Evolutionary conservation across 1,284 basidiomycete species (phyloP), one percentile per base, ranked within the genome.

Genomic region (Cutaneotrichosporon arboriforme): DNA sequence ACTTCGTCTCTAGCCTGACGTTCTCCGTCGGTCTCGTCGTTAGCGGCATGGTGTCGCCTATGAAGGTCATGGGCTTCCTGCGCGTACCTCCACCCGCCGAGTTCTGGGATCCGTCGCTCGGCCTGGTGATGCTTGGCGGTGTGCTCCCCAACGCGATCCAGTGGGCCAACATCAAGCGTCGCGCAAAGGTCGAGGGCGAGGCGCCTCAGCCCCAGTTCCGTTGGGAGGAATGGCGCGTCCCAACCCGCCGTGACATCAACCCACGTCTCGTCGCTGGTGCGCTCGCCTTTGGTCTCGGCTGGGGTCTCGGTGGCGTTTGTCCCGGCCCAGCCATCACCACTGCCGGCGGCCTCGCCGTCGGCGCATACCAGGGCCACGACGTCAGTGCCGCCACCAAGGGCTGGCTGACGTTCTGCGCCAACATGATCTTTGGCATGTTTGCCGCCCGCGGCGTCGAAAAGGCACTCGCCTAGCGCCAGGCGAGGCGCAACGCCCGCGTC

Each of bases 241-340:
- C 74, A 1, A 59, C 46, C 0, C 52, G 66, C 34, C 49, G 20
- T 9, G 69, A 73, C 38, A 75, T 86, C 18, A 81, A 85, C 63
- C 57, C 61, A 46, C 77, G 69, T 49, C 76, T 87, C 23, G 40
- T 86, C 13, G 45, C 67, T 34, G 85, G 85, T 15, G 77, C 82
- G 2, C 77, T 77, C 15, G 59, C 83, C 23, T 87, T 87, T 67
- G 84, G 85, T 39, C 60, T 82, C 15, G 84, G 85, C 2, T 87
- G 85, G 85, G 85, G 82, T 1, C 63, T 83, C 37, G 74, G 77
- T 40, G 84, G 84, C 20, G 74, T 85, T 36, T 87, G 85, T 65
- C 84, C 72, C 10, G 69, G 72, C 13, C 74, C 74, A 1, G 69
- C 61, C 1, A 34, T 75, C 8, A 66, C 66, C 13, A 41, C 58